Base-by-base conservation (phyloP, 305 asterid species). In the Ruellia speciosa region DNA sequence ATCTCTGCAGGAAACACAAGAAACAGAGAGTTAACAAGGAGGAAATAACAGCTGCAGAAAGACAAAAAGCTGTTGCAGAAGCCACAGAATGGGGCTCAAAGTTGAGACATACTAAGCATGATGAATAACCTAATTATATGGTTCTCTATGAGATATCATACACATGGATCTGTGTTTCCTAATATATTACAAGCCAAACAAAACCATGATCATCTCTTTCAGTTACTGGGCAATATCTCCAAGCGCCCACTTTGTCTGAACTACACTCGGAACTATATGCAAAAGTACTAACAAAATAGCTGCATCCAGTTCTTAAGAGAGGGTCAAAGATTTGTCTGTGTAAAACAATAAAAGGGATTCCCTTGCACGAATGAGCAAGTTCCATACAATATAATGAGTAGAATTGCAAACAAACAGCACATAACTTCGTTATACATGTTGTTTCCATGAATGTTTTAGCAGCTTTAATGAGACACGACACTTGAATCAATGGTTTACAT, bases 1-100 rank as follows among this genome's bases (percentile, higher is more conserved):
- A 14, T 37, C 64, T 37, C 28, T 9, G 43, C 54, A 19, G 12
- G 24, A n/a, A 15, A 24, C 51, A 31, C 31, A 10, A 49, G 41
- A 5, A 14, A 2, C 49, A 8, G 56, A 52, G 14, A 49, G 34
- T 17, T 24, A 43, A 16, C n/a, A 16, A 62, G 6, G 47, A 33
- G 12, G 65, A 67, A 3, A 35, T 17, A 9, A 16, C 47, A 16
- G 69, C 68, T 13, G 34, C 46, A 9, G 79, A 77, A 51, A 69
- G 81, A 18, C 63, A 75, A n/a, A 65, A 53, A 58, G 77, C 71
- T 0, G 72, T 75, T 33, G 77, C 74, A 37, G 80, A 75, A 60
- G 77, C 80, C n/a, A 71, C 67, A 14, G 68, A 54, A 64, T 71
- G 80, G 80, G 77, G 74, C 7, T 65, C 74, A 0, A 70, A 61